These are phyloP conservation scores for Cytidiella melzeri DNA, from an alignment of 768 basidiomycete species.

Conservation along the genomic window DNA sequence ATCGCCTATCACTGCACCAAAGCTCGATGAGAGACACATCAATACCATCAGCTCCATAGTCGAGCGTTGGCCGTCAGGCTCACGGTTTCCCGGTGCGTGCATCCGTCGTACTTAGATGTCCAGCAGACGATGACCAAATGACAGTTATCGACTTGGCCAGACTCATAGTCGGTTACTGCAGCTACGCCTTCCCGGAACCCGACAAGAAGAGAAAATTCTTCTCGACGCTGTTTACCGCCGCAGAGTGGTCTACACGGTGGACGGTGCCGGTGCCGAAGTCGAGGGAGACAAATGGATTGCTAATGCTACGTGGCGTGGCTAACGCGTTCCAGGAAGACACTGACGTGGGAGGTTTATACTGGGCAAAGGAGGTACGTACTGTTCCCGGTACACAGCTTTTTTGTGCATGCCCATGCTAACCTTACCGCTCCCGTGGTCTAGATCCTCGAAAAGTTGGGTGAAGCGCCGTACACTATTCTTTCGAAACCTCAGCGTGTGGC, in stretches of 20 bases:
- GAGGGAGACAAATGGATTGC: constrained; percentile 78
- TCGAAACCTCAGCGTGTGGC: constrained; percentile 72
- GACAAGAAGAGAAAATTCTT: constrained; percentile 48
- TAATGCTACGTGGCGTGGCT: constrained; percentile 72
- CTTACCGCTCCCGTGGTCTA: constrained; percentile 25
- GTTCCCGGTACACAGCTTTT: neutral
- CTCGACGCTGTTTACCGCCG: constrained; percentile 56
- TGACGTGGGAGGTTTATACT: constrained; percentile 35
- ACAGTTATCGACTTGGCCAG: constrained; percentile 84
- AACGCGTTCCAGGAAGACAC: constrained; percentile 68
- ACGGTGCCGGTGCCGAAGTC: constrained; percentile 54
- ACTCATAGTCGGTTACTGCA: constrained; percentile 60
- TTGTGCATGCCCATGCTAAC: constrained; percentile 4
- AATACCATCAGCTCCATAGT: constrained; percentile 59
- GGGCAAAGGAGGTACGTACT: constrained; percentile 45
- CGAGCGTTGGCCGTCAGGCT: constrained; percentile 67
- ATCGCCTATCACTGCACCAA: constrained; percentile 16
- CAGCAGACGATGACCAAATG: neutral
- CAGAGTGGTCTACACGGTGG: constrained; percentile 60
- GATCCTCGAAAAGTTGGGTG: constrained; percentile 50
- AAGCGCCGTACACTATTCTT: constrained; percentile 46
- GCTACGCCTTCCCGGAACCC: constrained; percentile 41
- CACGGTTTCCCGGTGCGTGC: constrained; percentile 63
- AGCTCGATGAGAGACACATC: constrained; percentile 43
- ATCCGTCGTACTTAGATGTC: neutral